Evolutionary conservation across 768 basidiomycete species (phyloP).

Genomic region (Clavaria fumosa): DNA sequence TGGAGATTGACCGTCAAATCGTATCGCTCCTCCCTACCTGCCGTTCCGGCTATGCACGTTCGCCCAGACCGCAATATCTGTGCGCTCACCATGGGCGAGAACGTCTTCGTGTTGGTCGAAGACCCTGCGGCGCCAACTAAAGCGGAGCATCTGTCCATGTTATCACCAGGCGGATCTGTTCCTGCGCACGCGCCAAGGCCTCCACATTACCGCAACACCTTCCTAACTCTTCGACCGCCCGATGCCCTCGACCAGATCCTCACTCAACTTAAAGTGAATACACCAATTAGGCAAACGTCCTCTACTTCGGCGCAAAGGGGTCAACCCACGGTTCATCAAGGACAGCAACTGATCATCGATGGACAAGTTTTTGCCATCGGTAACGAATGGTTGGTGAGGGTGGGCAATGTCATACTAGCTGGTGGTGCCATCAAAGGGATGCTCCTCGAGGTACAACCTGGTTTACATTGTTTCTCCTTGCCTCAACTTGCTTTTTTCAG

Average conservation of each 20-base stretch:
- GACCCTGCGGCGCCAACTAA: slow-evolving; percentile 59
- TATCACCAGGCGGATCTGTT: slow-evolving; percentile 21
- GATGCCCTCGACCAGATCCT: slow-evolving; percentile 63
- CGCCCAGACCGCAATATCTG: slow-evolving; percentile 56
- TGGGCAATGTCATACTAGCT: slow-evolving; percentile 61
- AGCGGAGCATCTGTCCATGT: slow-evolving; percentile 36
- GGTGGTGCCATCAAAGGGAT: slow-evolving; percentile 72
- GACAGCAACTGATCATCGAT: slow-evolving; percentile 58
- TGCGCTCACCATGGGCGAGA: slow-evolving; percentile 64
- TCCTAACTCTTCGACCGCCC: slow-evolving; percentile 59
- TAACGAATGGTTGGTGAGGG: slow-evolving; percentile 67
- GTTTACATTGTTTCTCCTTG: slow-evolving; percentile 1
- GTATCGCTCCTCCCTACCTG: slow-evolving; percentile 57
- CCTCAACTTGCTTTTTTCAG: slow-evolving; percentile 20
- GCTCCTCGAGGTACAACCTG: slow-evolving; percentile 51
- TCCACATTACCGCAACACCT: slow-evolving; percentile 63
- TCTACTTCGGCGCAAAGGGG: slow-evolving; percentile 25
- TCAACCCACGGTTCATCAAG: slow-evolving; percentile 41
- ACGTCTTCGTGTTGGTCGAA: slow-evolving; percentile 66
- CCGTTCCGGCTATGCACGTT: slow-evolving; percentile 33
- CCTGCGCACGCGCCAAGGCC: slow-evolving; percentile 30
- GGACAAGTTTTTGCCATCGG: slow-evolving; percentile 65
- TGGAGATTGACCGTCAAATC: slow-evolving; percentile 62
- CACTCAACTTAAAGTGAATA: slow-evolving; percentile 57
- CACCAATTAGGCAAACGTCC: slow-evolving; percentile 53